Percentiles rank a stretch among this genome's conserved stretches.
Evolutionary conservation across 1,284 basidiomycete species (phyloP).

Genomic region (Melampsora occidentalis): DNA sequence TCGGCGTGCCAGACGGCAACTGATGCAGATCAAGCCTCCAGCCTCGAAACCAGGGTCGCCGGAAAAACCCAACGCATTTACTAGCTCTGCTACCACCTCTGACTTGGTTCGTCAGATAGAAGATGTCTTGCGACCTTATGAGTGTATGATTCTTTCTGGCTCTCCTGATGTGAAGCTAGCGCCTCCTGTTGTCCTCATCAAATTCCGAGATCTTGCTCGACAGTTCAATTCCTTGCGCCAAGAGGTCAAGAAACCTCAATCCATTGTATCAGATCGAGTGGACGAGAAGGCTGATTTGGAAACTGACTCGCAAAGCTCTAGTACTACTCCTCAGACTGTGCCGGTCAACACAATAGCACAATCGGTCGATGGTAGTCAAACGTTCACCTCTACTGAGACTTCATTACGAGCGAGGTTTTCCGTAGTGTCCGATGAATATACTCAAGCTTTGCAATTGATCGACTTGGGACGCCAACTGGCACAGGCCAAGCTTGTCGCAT

Average conservation of each 20-base stretch:
- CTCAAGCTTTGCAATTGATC: conserved; percentile 26
- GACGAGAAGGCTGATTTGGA: conserved; percentile 20
- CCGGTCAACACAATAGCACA: not conserved
- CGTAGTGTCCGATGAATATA: conserved; percentile 22
- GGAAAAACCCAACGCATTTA: conserved; percentile 9
- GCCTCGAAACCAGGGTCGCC: not conserved
- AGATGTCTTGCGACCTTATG: conserved; percentile 74
- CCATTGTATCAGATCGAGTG: not conserved
- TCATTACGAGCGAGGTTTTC: not conserved
- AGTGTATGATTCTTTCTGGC: conserved; percentile 79
- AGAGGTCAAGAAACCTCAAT: not conserved
- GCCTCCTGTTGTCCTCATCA: conserved; percentile 73
- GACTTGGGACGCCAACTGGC: conserved; percentile 63
- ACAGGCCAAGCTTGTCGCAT: conserved; percentile 76
- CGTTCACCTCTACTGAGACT: conserved; percentile 16
- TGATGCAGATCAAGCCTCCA: conserved; percentile 8
- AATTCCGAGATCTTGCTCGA: conserved; percentile 29
- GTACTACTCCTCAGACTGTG: not conserved
- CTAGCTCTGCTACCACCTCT: conserved; percentile 9
- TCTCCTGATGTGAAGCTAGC: conserved; percentile 84
- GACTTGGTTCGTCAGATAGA: conserved; percentile 46
- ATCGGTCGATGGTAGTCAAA: conserved; percentile 15
- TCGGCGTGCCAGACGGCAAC: conserved; percentile 28
- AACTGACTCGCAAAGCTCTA: not conserved
- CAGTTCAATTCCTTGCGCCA: conserved; percentile 8